Conservation (phyloP, 2,329 filamentous ascomycete genomes). For the Monascus ruber region DNA sequence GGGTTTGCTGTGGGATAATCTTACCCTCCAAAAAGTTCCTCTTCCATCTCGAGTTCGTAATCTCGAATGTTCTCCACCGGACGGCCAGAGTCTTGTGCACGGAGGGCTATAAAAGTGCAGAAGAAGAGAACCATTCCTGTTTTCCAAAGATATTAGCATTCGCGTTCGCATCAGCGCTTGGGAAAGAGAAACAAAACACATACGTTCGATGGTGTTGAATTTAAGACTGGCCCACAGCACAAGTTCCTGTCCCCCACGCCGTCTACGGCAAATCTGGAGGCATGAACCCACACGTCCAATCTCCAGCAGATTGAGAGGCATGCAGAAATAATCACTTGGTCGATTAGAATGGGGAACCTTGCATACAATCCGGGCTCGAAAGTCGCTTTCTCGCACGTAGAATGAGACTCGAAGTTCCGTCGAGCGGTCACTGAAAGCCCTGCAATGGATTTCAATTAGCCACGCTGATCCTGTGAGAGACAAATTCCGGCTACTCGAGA, state of each 20-base stretch:
- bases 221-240: slow-evolving; percentile 44
- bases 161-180: too few species aligned
- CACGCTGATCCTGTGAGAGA: neutral
- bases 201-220: slow-evolving; percentile 46
- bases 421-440: slow-evolving; percentile 35
- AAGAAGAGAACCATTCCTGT: slow-evolving; percentile 47
- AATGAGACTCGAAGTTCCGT: slow-evolving; percentile 35
- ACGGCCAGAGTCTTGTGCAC: slow-evolving; percentile 40
- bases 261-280: slow-evolving; percentile 29
- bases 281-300: slow-evolving; percentile 25
- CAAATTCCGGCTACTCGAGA: neutral
- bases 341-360: slow-evolving; percentile 31
- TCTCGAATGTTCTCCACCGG: slow-evolving; percentile 34
- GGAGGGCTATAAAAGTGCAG: slow-evolving; percentile 46
- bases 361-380: slow-evolving; percentile 44
- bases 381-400: slow-evolving; percentile 41
- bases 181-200: slow-evolving; percentile 2
- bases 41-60: slow-evolving; percentile 38
- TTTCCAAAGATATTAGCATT: neutral
- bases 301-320: slow-evolving; percentile 39
- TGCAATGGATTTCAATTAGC: slow-evolving; percentile 10
- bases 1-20: slow-evolving; percentile 10
- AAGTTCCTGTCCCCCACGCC: slow-evolving; percentile 26
- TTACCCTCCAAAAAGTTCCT: slow-evolving; percentile 40
- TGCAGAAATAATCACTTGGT: slow-evolving; percentile 36